A percentile compares a stretch with the other conserved stretches of the same genome.
These are phyloP conservation scores for Blepharisma stoltei DNA, from an alignment of 73 alveolate species.

Conservation along the genomic window DNA sequence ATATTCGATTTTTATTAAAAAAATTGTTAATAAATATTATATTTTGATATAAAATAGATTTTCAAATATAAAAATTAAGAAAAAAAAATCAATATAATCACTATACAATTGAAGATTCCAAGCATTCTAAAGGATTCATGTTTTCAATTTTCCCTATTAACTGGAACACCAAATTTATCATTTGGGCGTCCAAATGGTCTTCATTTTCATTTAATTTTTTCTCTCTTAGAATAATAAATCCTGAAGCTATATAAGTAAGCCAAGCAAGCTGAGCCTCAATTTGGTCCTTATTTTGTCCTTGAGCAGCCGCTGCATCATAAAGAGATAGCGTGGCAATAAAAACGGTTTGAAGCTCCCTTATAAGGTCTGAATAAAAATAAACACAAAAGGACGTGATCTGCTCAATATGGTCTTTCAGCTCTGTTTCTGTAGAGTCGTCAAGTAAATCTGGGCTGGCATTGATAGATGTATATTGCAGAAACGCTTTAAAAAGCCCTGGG, in stretches of 20 bases:
- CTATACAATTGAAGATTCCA: not conserved
- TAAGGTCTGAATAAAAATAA: not conserved
- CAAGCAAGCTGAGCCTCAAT: not conserved
- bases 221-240: not conserved
- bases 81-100: no score
- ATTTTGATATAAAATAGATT: no score
- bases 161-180: conserved; percentile 10
- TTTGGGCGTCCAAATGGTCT: not conserved
- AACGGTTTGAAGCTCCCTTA: not conserved
- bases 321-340: not conserved
- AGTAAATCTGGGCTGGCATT: not conserved
- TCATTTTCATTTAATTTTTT: not conserved
- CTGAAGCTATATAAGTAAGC: conserved; percentile 23
- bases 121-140: not conserved
- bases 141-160: not conserved
- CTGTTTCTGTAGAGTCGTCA: not conserved
- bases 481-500: conserved; percentile 3
- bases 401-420: conserved; percentile 9
- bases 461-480: not conserved
- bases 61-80: no score
- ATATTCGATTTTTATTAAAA: no score
- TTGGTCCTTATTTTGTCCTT: not conserved
- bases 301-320: not conserved
- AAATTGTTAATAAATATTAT: no score
- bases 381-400: not conserved